A percentile compares a stretch with the other conserved stretches of the same genome.
Evolutionary conservation across 192 early-diverging fungal genomes (phyloP).

Genomic region (Mortierella antarctica): DNA sequence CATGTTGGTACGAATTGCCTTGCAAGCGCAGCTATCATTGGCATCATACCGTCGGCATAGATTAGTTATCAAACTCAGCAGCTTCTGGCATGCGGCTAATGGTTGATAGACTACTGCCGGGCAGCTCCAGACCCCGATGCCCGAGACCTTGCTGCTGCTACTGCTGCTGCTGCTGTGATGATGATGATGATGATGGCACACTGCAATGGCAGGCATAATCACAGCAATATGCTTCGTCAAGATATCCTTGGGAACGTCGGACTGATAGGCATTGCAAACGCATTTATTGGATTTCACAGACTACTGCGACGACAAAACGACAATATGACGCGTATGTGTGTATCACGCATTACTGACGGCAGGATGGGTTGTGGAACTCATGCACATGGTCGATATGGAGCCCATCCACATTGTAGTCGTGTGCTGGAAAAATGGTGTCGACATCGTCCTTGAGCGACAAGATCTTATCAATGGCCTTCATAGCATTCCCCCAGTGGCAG

Average conservation of each 20-base stretch:
- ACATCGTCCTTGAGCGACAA: constrained; percentile 29
- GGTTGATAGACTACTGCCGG: too few species aligned
- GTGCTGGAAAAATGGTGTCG: constrained; percentile 51
- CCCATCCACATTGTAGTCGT: constrained; percentile 43
- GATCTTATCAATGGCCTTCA: constrained; percentile 48
- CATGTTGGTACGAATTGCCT: too few species aligned
- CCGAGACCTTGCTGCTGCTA: too few species aligned
- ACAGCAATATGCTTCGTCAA: neutral
- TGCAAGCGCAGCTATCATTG: too few species aligned
- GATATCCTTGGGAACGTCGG: too few species aligned
- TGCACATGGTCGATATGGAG: constrained; percentile 50
- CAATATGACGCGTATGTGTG: neutral
- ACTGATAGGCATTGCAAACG: neutral
- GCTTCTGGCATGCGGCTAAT: too few species aligned
- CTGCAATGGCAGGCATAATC: too few species aligned
- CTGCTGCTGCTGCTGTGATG: too few species aligned
- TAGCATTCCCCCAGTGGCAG: constrained; percentile 34
- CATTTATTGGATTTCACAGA: neutral
- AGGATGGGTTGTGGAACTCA: constrained; percentile 23
- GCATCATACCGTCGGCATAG: too few species aligned
- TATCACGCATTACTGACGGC: neutral
- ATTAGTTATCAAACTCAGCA: too few species aligned
- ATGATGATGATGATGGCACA: too few species aligned
- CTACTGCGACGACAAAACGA: neutral
- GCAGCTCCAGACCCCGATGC: too few species aligned